A percentile compares a stretch with the other conserved stretches of the same genome.
Evolutionary conservation across 306 rosid species (phyloP).

Genomic region (Lathyrus sativus): DNA sequence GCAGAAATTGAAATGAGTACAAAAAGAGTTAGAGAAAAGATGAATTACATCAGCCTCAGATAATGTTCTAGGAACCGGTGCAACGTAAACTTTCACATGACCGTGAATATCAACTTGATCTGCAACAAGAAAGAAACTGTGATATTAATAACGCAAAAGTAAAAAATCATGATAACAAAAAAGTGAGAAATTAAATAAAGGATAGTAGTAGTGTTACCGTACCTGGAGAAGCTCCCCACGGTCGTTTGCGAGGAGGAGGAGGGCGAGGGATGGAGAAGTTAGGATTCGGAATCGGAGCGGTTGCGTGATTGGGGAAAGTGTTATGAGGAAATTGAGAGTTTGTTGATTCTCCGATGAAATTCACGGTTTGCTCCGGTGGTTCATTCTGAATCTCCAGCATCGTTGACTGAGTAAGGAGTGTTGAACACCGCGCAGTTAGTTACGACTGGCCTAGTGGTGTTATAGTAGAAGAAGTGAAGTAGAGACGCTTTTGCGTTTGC

Average conservation of each 20-base stretch:
- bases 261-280: conserved; percentile 14
- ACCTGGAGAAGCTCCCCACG: not conserved
- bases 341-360: conserved; percentile 34
- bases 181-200: not conserved
- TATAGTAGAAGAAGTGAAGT: no score
- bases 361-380: conserved; percentile 30
- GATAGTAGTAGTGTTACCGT: not conserved
- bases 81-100: conserved; percentile 72
- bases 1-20: not conserved
- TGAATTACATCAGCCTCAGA: conserved; percentile 65
- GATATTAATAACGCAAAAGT: no score
- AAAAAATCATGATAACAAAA: no score
- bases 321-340: conserved; percentile 1
- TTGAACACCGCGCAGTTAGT: not conserved
- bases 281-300: not conserved
- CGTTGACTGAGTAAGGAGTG: not conserved
- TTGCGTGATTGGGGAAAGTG: conserved; percentile 23
- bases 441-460: not conserved
- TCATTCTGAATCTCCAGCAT: conserved; percentile 38
- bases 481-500: not conserved
- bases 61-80: conserved; percentile 71
- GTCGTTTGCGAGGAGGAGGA: conserved; percentile 8
- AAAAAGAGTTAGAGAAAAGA: conserved; percentile 1
- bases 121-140: conserved; percentile 15
- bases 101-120: conserved; percentile 51